Evolutionary conservation across 1,284 basidiomycete genomes (phyloP).

Genomic region (Prillingera fragicola): DNA sequence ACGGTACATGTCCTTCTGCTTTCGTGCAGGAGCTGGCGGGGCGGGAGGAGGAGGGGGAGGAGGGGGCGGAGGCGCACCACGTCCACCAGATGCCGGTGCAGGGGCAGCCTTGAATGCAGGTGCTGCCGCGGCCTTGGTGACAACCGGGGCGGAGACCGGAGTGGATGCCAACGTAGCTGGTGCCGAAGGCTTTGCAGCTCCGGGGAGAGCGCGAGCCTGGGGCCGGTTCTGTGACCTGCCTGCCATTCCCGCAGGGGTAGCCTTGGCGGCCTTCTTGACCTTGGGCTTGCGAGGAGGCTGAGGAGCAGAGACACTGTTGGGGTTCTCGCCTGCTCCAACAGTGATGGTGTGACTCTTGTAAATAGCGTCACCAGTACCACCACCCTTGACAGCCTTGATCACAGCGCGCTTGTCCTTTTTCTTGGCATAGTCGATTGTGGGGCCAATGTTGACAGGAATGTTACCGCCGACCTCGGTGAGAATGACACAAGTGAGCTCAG

Average conservation of each 20-base stretch:
- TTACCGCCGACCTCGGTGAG: conserved; percentile 74
- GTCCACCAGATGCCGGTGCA: conserved; percentile 34
- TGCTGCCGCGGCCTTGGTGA: neutral
- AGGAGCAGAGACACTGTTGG: conserved; percentile 73
- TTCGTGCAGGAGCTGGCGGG: conserved; percentile 55
- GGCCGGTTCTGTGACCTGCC: conserved; percentile 37
- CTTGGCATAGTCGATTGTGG: conserved; percentile 84
- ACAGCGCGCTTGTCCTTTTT: conserved; percentile 93
- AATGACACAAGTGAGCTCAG: conserved; percentile 80
- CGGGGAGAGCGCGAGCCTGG: conserved; percentile 40
- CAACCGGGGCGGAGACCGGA: conserved; percentile 12
- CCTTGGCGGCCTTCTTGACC: conserved; percentile 40
- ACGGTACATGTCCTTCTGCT: conserved; percentile 70
- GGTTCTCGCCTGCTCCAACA: conserved; percentile 80
- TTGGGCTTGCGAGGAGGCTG: conserved; percentile 76
- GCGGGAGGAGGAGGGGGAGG: conserved; percentile 58
- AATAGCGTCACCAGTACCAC: conserved; percentile 72
- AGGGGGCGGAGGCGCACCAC: conserved; percentile 45
- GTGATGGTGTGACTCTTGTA: conserved; percentile 94
- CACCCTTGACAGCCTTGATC: conserved; percentile 87
- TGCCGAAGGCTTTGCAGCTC: conserved; percentile 45
- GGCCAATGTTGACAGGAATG: conserved; percentile 66
- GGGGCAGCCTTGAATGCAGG: conserved; percentile 15
- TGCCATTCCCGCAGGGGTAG: conserved; percentile 33
- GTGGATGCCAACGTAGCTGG: conserved; percentile 36